A percentile compares a stretch with the other conserved stretches of the same genome.
These are phyloP conservation scores for Tetracladium maxilliforme DNA, from an alignment of 2,329 filamentous ascomycete species.

Conservation along the genomic window DNA sequence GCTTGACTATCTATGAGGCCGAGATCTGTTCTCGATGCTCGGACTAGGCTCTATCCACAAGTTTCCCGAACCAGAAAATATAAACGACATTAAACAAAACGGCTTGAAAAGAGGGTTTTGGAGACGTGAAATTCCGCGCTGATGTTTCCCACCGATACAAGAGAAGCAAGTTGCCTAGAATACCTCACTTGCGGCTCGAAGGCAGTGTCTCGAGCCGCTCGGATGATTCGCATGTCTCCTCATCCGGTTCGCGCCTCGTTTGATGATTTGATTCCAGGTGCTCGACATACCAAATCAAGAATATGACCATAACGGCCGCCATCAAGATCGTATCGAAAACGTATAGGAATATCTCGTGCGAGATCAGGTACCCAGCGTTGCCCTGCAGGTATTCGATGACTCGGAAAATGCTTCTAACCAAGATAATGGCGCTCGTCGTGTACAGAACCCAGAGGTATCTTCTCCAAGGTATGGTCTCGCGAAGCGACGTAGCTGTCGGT, in stretches of 20 bases:
- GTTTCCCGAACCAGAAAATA: too few relatives aligned
- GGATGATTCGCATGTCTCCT: neutral
- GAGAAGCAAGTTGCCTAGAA: neutral
- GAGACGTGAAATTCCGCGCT: neutral
- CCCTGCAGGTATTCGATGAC: slow-evolving; percentile 30
- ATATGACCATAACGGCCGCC: slow-evolving; percentile 18
- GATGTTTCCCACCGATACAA: neutral
- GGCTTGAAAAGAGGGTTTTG: too few relatives aligned
- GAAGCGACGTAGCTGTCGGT: slow-evolving; percentile 6
- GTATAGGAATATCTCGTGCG: slow-evolving; percentile 24
- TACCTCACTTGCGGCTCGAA: neutral
- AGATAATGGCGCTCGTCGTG: slow-evolving; percentile 23
- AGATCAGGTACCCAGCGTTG: slow-evolving; percentile 22
- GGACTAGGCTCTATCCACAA: too few relatives aligned
- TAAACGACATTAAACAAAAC: too few relatives aligned
- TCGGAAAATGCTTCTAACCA: slow-evolving; percentile 28
- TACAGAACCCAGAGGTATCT: slow-evolving; percentile 25
- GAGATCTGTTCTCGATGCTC: too few relatives aligned
- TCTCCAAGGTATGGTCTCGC: slow-evolving; percentile 9
- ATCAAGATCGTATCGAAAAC: slow-evolving; percentile 25
- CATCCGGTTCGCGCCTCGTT: neutral
- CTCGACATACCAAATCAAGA: slow-evolving; percentile 14
- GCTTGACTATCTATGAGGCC: too few relatives aligned
- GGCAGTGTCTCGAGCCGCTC: neutral
- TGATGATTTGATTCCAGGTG: slow-evolving; percentile 1